A percentile compares a stretch with the other conserved stretches of the same genome.
Evolutionary conservation across 805 yeast species (phyloP).

Genomic region (Sugiyamaella valdiviana): DNA sequence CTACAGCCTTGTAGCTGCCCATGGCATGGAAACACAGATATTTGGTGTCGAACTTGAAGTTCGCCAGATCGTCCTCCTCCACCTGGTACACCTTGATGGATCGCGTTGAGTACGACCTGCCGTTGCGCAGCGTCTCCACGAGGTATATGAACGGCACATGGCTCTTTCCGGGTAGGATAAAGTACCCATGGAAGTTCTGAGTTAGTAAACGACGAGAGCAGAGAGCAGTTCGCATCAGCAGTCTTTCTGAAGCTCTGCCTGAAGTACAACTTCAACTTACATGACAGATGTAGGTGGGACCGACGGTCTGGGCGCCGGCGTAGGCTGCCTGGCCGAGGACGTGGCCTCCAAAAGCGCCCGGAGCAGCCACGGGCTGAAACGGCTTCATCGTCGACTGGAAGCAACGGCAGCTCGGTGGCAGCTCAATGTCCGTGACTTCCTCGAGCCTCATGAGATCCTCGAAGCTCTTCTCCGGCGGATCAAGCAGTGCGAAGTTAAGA

Average conservation of each 20-base stretch:
- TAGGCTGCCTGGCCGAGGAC: conserved; percentile 25
- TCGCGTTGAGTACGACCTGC: conserved; percentile 24
- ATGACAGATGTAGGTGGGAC: conserved; percentile 19
- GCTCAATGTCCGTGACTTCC: conserved; percentile 13
- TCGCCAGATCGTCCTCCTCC: conserved; percentile 16
- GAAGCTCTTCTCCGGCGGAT: conserved; percentile 15
- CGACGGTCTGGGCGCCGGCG: conserved; percentile 24
- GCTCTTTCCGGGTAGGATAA: conserved; percentile 25
- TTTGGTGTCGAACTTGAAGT: conserved; percentile 17
- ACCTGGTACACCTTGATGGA: conserved; percentile 26
- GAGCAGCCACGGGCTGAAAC: conserved; percentile 24
- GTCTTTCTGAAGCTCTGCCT: no score
- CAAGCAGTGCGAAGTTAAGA: conserved; percentile 8
- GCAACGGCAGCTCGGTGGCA: conserved; percentile 8
- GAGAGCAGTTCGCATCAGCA: no score
- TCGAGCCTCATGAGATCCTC: conserved; percentile 16
- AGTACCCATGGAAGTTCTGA: conserved; percentile 25
- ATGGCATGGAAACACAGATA: conserved; percentile 18
- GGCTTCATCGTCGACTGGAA: conserved; percentile 23
- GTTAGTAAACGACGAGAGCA: background rate
- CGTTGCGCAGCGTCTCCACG: conserved; percentile 26
- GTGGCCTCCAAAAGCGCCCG: conserved; percentile 28
- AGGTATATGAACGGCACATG: conserved; percentile 26
- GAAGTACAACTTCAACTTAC: conserved; percentile 5
- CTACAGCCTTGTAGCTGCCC: conserved; percentile 16